Base-by-base conservation (phyloP, 2,329 filamentous ascomycete species). In the Aspergillus ibericus region DNA sequence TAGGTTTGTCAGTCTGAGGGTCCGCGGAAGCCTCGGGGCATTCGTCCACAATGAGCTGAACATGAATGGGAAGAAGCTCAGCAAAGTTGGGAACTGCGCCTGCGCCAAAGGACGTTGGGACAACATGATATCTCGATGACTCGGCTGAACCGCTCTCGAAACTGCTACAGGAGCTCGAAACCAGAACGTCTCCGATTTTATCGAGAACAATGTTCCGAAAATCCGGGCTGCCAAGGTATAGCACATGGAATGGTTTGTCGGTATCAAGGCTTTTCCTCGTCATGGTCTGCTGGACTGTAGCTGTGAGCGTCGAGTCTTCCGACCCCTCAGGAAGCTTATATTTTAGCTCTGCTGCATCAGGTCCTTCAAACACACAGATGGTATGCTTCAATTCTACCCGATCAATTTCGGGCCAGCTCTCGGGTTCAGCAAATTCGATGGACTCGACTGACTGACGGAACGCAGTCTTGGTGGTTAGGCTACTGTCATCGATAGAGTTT, bases 41-140 rank as follows among this genome's bases (percentile, higher is more conserved):
- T 58, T 80, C 78, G 48, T 82, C 78, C 36, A 82, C 78, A 52
- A 79, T 73, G 13, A 82, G 72, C 60, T 81, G 78, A 15, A 79
- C 73, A 68, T 76, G 75, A 48, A 77, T 79, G 29, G 77, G 78
- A 25, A 82, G 75, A 25, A 82, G 75, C 51, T 81, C 78, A 13
- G 80, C 79, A 66, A 78, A 78, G 40, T 79, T 80, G 6, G 79
- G 75, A 34, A 76, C 68, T 27, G 76, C 70, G 20, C 75, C 78
- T 35, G 74, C 72, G 47, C 78, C 79, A 64, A 78, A 80, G 0
- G 78, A 78, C 9, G 79, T 78, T 10, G 79, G 79, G 35, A 81
- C 75, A 56, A 81, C 75, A 65, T 80, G 79, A 61, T 78, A 81
- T 44, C 77, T 74, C 35, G 78, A 78, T 15, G 77, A 76, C 53